Conservation (phyloP, 768 basidiomycete genomes). For the Dioszegia aurantiaca region DNA sequence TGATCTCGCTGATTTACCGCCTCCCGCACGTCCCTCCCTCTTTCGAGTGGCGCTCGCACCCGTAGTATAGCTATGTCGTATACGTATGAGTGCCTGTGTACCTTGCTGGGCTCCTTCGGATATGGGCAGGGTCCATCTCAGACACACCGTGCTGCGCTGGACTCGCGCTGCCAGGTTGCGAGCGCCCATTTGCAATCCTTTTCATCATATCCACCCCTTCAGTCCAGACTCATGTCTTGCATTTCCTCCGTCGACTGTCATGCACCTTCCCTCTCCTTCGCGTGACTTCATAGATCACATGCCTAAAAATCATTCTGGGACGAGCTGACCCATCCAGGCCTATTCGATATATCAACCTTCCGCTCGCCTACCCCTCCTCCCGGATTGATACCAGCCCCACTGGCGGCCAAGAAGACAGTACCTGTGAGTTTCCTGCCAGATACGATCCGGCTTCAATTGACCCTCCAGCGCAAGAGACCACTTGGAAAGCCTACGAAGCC, state of each 20-base stretch:
- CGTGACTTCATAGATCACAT: no score
- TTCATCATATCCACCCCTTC: no score
- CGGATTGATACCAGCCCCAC: slow-evolving; percentile 15
- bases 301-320: no score
- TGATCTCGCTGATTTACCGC: not conserved
- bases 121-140: no score
- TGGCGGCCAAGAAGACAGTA: slow-evolving; percentile 14
- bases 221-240: no score
- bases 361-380: slow-evolving; percentile 34
- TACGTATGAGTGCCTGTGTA: not conserved
- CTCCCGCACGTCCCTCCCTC: not conserved
- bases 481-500: slow-evolving; percentile 2
- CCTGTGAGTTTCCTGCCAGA: slow-evolving; percentile 1
- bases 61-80: slow-evolving; percentile 2
- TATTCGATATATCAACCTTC: slow-evolving; percentile 31
- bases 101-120: no score
- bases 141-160: no score
- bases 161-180: no score
- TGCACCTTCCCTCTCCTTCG: no score
- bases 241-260: no score
- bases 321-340: slow-evolving; percentile 24
- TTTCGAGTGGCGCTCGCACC: not conserved
- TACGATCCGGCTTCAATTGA: not conserved
- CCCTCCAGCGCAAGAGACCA: slow-evolving; percentile 6
- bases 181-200: no score